Conservation (phyloP, 176 grass and related monocot species). For the Juncus inflexus region DNA sequence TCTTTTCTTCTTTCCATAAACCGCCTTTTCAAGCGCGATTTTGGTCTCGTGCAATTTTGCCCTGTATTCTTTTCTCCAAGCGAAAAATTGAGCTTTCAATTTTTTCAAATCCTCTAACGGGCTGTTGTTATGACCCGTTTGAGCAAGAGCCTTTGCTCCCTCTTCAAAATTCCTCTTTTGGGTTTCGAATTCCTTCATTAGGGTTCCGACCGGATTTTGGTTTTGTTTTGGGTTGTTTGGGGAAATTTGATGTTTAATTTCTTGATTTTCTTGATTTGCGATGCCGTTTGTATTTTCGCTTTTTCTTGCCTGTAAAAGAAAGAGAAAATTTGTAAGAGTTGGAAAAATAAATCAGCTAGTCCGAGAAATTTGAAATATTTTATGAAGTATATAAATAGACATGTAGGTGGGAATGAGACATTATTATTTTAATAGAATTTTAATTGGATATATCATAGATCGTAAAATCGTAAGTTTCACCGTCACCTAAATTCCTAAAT, state of each 20-base stretch:
- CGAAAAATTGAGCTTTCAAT: conserved; percentile 26
- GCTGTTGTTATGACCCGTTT: conserved; percentile 21
- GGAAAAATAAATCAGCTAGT: background rate
- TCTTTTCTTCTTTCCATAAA: conserved; percentile 3
- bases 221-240: conserved; percentile 6
- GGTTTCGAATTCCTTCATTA: conserved; percentile 31
- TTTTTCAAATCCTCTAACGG: conserved; percentile 23
- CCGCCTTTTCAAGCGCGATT: conserved; percentile 11
- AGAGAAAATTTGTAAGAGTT: background rate
- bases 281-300: conserved; percentile 10
- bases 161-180: conserved; percentile 29
- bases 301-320: conserved; percentile 22
- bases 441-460: no score
- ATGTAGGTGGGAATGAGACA: background rate
- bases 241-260: background rate
- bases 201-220: conserved; percentile 12
- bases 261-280: conserved; percentile 18
- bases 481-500: no score
- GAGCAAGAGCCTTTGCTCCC: conserved; percentile 11
- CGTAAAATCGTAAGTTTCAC: no score
- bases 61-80: conserved; percentile 26
- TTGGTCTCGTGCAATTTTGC: conserved; percentile 16
- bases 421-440: no score
- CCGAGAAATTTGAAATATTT: background rate
- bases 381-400: background rate